A percentile compares a stretch with the other conserved stretches of the same genome.
These are phyloP conservation scores for Pseudocercospora vitis DNA, from an alignment of 2,329 filamentous ascomycete genomes.

Conservation along the genomic window DNA sequence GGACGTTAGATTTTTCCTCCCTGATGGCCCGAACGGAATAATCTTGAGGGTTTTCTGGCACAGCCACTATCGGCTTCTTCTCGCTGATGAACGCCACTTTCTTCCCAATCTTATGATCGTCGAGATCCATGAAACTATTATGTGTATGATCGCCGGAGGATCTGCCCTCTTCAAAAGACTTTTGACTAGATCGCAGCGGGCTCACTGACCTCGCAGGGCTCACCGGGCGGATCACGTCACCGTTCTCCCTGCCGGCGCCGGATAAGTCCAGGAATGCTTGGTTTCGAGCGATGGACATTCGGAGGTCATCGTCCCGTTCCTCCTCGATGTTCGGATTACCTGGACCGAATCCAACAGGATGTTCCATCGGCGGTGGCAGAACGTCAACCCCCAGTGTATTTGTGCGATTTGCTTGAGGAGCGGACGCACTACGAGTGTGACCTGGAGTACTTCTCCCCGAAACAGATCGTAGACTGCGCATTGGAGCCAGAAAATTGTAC, in stretches of 20 bases:
- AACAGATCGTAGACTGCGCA: background rate
- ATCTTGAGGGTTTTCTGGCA: conserved; percentile 22
- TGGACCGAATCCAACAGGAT: conserved; percentile 2
- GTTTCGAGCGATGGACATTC: background rate
- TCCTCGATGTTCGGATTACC: conserved; percentile 1
- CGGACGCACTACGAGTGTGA: conserved; percentile 13
- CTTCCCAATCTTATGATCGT: conserved; percentile 13
- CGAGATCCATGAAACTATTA: conserved; percentile 24
- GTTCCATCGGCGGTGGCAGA: conserved; percentile 2
- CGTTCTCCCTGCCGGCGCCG: conserved; percentile 12
- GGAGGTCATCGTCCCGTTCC: background rate
- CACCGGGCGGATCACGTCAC: conserved; percentile 17
- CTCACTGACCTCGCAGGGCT: conserved; percentile 9
- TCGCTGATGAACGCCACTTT: background rate
- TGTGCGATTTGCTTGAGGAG: conserved; percentile 1
- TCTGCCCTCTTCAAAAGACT: background rate
- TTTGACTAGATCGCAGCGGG: background rate
- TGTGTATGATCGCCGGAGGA: conserved; percentile 5
- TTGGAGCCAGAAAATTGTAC: conserved; percentile 10
- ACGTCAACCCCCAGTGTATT: background rate
- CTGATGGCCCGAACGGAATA: conserved; percentile 16
- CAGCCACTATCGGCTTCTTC: conserved; percentile 2
- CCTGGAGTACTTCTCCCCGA: conserved; percentile 8
- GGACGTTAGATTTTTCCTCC: conserved; percentile 21
- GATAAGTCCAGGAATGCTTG: conserved; percentile 19